A percentile compares a stretch with the other conserved stretches of the same genome.
Conservation (phyloP, 768 basidiomycete genomes). For the Suillus weaverae region DNA sequence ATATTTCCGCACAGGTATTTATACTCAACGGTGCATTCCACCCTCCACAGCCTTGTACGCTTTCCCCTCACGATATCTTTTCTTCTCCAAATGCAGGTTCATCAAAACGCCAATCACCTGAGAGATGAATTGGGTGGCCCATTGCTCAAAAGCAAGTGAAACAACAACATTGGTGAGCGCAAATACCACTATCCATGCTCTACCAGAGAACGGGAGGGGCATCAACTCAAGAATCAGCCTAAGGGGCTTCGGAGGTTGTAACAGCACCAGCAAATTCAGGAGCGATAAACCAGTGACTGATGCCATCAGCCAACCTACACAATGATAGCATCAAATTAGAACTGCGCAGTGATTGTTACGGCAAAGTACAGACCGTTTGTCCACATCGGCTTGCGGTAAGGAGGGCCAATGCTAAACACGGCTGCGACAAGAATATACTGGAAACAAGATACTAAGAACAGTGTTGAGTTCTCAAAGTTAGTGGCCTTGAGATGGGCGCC, state of each 20-base stretch:
- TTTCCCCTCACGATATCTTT: slow-evolving; percentile 63
- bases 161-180: slow-evolving; percentile 68
- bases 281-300: slow-evolving; percentile 66
- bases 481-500: slow-evolving; percentile 75
- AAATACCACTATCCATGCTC: slow-evolving; percentile 65
- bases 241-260: slow-evolving; percentile 64
- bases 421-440: slow-evolving; percentile 97
- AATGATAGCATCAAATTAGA: neutral
- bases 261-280: slow-evolving; percentile 77
- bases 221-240: slow-evolving; percentile 73
- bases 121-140: slow-evolving; percentile 62
- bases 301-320: slow-evolving; percentile 75
- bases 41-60: slow-evolving; percentile 85
- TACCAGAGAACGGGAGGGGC: slow-evolving; percentile 66
- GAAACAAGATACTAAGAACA: slow-evolving; percentile 96
- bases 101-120: slow-evolving; percentile 49
- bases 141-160: slow-evolving; percentile 77
- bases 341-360: neutral
- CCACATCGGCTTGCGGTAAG: slow-evolving; percentile 93
- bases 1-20: slow-evolving; percentile 1
- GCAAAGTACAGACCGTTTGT: slow-evolving; percentile 71
- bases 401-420: slow-evolving; percentile 97
- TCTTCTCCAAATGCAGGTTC: slow-evolving; percentile 41
- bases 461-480: slow-evolving; percentile 89
- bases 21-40: slow-evolving; percentile 46